Conservation (phyloP, 129 eudicot genomes). For the Flaveria robusta region DNA sequence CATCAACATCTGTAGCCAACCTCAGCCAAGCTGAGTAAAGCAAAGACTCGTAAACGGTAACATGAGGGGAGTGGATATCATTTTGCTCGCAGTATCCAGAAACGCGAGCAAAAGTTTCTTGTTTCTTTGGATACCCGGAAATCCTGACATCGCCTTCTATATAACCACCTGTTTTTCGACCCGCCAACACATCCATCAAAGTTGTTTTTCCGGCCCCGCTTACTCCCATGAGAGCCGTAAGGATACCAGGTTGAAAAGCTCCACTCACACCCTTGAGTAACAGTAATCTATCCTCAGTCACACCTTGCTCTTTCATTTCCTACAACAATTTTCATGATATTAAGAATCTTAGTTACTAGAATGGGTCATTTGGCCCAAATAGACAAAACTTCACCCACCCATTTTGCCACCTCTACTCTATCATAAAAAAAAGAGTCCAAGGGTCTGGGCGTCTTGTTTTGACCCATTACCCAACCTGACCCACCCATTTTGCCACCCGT, state of each 20-base stretch:
- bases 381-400: not conserved
- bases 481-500: not conserved
- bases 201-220: slow-evolving; percentile 98
- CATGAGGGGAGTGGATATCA: slow-evolving; percentile 92
- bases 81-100: slow-evolving; percentile 93
- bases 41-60: slow-evolving; percentile 77
- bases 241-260: slow-evolving; percentile 83
- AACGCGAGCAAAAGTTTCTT: slow-evolving; percentile 86
- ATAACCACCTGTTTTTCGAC: slow-evolving; percentile 90
- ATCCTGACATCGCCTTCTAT: slow-evolving; percentile 63
- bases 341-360: no score
- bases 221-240: slow-evolving; percentile 93
- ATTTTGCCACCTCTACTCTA: not conserved
- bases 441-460: not conserved
- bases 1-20: slow-evolving; percentile 65
- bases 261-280: slow-evolving; percentile 80
- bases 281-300: slow-evolving; percentile 58
- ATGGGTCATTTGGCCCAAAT: not conserved
- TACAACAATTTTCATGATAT: slow-evolving; percentile 20
- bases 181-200: slow-evolving; percentile 88
- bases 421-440: no score
- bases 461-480: slow-evolving; percentile 2
- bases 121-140: slow-evolving; percentile 83
- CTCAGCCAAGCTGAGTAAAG: slow-evolving; percentile 90
- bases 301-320: slow-evolving; percentile 87